Evolutionary conservation across 2,329 filamentous ascomycete species (phyloP).

Genomic region (Ceratocystis lukuohia): DNA sequence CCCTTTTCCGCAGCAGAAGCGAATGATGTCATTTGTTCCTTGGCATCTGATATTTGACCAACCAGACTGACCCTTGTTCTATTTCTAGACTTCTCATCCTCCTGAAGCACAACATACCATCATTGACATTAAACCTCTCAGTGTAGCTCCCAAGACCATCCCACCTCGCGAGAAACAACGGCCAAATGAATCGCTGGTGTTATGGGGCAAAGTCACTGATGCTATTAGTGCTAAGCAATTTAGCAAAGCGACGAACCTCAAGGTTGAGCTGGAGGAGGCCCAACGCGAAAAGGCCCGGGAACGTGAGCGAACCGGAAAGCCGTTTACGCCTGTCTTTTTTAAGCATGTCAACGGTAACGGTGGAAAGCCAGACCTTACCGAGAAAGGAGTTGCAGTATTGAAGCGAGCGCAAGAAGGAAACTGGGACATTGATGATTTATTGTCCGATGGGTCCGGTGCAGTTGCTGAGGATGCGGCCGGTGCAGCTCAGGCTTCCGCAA

Average conservation of each 20-base stretch:
- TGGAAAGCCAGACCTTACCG: conserved; percentile 42
- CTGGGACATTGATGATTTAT: conserved; percentile 37
- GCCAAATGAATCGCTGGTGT: conserved; percentile 73
- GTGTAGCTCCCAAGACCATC: conserved; percentile 62
- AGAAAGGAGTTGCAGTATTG: conserved; percentile 39
- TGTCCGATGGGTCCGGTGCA: conserved; percentile 23
- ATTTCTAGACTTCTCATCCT: conserved; percentile 32
- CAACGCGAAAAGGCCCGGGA: conserved; percentile 77
- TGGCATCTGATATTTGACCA: neutral
- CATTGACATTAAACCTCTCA: conserved; percentile 76
- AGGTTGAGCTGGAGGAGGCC: conserved; percentile 80
- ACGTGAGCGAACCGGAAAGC: conserved; percentile 53
- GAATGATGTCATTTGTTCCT: conserved; percentile 7
- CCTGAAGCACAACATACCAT: conserved; percentile 56
- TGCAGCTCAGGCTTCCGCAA: neutral
- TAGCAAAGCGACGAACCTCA: conserved; percentile 67
- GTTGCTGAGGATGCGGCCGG: conserved; percentile 15
- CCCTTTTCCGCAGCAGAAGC: neutral
- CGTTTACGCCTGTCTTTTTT: conserved; percentile 86
- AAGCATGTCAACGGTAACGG: conserved; percentile 43
- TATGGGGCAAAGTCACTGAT: conserved; percentile 79
- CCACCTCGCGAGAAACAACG: conserved; percentile 69
- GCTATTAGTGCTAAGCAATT: conserved; percentile 77
- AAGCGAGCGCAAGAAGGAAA: conserved; percentile 40
- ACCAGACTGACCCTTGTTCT: neutral